Percentiles rank a stretch among this genome's conserved stretches.
These are phyloP conservation scores for Xylariaceae sp. DNA, from an alignment of 2,329 filamentous ascomycete genomes.

Conservation along the genomic window DNA sequence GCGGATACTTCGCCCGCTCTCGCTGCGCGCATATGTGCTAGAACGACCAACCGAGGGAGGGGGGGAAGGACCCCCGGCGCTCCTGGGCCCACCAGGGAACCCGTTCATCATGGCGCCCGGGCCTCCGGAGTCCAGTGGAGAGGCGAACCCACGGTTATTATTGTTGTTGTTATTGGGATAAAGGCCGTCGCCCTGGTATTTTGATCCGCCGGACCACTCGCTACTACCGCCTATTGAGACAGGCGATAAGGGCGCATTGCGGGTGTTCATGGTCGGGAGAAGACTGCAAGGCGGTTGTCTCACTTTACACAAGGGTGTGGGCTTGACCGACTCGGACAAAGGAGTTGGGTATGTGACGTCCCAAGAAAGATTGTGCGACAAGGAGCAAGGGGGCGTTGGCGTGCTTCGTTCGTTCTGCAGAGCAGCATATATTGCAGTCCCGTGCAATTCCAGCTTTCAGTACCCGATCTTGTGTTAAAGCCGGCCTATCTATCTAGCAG, in stretches of 20 bases:
- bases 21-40: slow-evolving; percentile 67
- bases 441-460: too few relatives aligned
- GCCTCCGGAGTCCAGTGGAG: slow-evolving; percentile 64
- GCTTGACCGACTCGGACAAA: slow-evolving; percentile 19
- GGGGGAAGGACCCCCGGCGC: slow-evolving; percentile 66
- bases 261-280: slow-evolving; percentile 57
- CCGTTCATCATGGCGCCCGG: slow-evolving; percentile 57
- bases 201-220: slow-evolving; percentile 70
- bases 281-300: slow-evolving; percentile 9
- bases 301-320: slow-evolving; percentile 12
- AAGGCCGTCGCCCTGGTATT: slow-evolving; percentile 56
- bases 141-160: slow-evolving; percentile 54
- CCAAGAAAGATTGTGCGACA: slow-evolving; percentile 15
- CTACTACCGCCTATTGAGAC: slow-evolving; percentile 77
- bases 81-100: slow-evolving; percentile 52
- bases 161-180: slow-evolving; percentile 50
- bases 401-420: too few relatives aligned
- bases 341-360: slow-evolving; percentile 11
- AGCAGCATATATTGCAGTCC: too few relatives aligned
- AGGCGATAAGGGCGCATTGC: slow-evolving; percentile 73
- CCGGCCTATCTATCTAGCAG: too few relatives aligned
- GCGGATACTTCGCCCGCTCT: slow-evolving; percentile 55
- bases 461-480: too few relatives aligned
- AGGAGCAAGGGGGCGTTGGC: slow-evolving; percentile 11
- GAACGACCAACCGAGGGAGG: slow-evolving; percentile 83